These are phyloP conservation scores for Apiospora sp. DNA, from an alignment of 2,329 filamentous ascomycete species.

Conservation along the genomic window DNA sequence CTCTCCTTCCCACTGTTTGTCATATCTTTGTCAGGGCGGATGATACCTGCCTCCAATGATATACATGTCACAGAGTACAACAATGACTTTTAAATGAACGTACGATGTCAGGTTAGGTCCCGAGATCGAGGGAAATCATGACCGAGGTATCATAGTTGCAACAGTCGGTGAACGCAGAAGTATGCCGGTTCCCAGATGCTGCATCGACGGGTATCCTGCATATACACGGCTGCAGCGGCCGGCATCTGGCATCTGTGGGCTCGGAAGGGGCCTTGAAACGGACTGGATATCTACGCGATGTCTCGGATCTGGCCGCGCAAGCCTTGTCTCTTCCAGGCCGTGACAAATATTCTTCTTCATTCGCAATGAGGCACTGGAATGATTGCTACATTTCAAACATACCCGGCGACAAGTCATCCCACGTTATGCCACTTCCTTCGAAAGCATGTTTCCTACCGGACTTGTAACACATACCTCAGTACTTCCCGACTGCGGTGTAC, in stretches of 20 bases:
- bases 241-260: background rate
- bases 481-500: background rate
- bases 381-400: background rate
- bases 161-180: background rate
- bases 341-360: background rate
- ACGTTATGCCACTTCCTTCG: background rate
- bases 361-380: background rate
- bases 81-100: background rate
- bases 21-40: background rate
- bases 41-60: background rate
- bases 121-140: background rate
- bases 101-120: background rate
- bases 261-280: background rate
- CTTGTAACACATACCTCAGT: background rate
- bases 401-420: background rate
- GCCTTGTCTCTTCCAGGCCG: background rate
- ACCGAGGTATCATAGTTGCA: background rate
- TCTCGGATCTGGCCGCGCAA: background rate
- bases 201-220: background rate
- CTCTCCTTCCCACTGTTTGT: background rate
- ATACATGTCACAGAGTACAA: conserved; percentile 7
- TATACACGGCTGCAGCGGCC: background rate
- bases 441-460: background rate
- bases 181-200: background rate
- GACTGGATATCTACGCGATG: background rate